A percentile compares a stretch with the other conserved stretches of the same genome.
phyloP scores from a whole-genome alignment of 1,284 basidiomycete species.

The Mycena sp. region DNA sequence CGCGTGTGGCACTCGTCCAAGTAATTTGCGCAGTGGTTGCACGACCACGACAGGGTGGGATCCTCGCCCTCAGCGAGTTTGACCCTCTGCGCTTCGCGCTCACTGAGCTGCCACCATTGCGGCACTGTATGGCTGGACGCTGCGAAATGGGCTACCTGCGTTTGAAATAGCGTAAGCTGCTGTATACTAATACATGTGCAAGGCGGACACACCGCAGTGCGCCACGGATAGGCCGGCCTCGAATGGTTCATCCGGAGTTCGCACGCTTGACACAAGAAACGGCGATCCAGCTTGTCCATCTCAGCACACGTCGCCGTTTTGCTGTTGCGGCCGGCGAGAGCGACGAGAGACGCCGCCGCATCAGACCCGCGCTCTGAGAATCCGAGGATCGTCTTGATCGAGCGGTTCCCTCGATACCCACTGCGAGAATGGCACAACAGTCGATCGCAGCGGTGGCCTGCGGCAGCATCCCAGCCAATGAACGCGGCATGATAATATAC shows the following conservation, averaged over 20 bases:
- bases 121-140: background rate
- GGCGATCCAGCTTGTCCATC: constrained; percentile 18
- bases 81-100: background rate
- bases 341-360: constrained; percentile 12
- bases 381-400: constrained; percentile 7
- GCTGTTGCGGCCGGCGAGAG: background rate
- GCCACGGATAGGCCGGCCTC: constrained; percentile 11
- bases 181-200: too few species aligned
- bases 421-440: too few species aligned
- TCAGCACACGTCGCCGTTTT: constrained; percentile 5
- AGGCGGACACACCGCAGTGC: constrained; percentile 7
- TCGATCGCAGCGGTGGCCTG: constrained; percentile 4
- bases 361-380: constrained; percentile 1
- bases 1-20: constrained; percentile 3
- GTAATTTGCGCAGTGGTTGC: constrained; percentile 14
- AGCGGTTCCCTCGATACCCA: background rate
- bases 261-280: constrained; percentile 16
- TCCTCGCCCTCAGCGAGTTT: background rate
- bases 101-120: background rate
- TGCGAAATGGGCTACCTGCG: constrained; percentile 14
- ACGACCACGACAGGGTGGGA: constrained; percentile 15
- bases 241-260: background rate
- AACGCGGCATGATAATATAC: background rate
- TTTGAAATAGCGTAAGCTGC: too few species aligned
- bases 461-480: constrained; percentile 15